Base-by-base conservation (phyloP, 345 rosid genomes). In the Erucastrum elatum region DNA sequence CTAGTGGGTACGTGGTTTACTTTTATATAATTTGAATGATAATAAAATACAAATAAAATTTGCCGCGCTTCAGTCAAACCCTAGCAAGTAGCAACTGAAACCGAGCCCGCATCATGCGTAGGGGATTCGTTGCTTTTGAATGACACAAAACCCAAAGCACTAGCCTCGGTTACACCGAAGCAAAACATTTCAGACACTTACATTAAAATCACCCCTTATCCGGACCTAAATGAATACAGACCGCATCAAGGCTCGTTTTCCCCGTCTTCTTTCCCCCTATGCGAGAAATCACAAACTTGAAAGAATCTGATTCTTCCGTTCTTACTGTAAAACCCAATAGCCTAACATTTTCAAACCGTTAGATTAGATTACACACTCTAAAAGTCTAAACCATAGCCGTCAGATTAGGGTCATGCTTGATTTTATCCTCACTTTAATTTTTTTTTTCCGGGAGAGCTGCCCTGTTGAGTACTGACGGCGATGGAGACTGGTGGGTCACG, bases 1-100 rank as follows among this genome's bases (percentile, higher is more conserved):
- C 21, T 21, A 21, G 21, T 21, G 21, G 21, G 21, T 21, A 21
- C 21, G 21, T 21, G 21, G 21, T 21, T 21, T 21, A 21, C 21
- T 21, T 21, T 21, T 21, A 21, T 21, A 21, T 3, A 13, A 44
- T 70, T 78, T 68, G 77, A 78, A 78, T 26, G 10, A 34, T 56
- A 49, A 21, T 3, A 13, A 44, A 68, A 27, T 25, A 46, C 55
- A 63, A 46, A 51, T 9, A 58, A 15, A 30, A 58, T 72, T 78
- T 72, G 74, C 82, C 77, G 82, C 82, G 82, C 74, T 33, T 5
- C 4, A 72, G 82, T 72, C 73, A 65, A 66, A 78, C 53, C 44
- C 41, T 41, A 78, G 21, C 53, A 59, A 46, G 74, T 44, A 44
- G 80, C 75, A 49, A 25, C 51, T 17, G 56, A 16, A 33, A 16